Base-by-base conservation (phyloP, 441 rosid genomes). In the Aquilaria agallochum region DNA sequence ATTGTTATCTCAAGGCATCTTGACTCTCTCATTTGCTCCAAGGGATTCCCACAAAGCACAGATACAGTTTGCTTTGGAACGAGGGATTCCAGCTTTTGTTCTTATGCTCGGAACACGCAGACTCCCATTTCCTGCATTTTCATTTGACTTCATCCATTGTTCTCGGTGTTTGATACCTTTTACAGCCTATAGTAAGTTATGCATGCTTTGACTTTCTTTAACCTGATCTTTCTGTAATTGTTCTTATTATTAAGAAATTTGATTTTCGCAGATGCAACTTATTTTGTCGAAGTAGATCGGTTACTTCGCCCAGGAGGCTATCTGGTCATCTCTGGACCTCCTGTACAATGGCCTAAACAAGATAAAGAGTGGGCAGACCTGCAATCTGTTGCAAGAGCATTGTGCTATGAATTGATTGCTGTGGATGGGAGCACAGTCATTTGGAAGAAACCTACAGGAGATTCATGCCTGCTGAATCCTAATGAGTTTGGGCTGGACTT, bases 351-450 rank as follows among this genome's bases (percentile, higher is more conserved):
- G 97, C 83, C 97, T 70, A 95, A 95, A 74, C 97, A 89, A 71
- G 97, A 95, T 78, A 95, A 91, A 78, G 97, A 95, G 73, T 91
- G 99, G 99, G 92, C 99, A 65, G 96, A 91, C 73, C 97, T 91
- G 77, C 99, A 91, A 75, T 94, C 87, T 60, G 97, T 82, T 66
- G 97, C 96, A 63, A 84, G 96, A 72, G 85, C 90, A 59, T 78
- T 91, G 77, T 91, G 97, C 68, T 89, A 95, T 47, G 96, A 91
- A 71, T 78, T 89, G 67, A 95, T 89, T 78, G 96, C 85, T 11
- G 96, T 91, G 44, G 99, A 95, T 74, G 94, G 92, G 53, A 95
- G 89, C 89, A 91, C 99, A n/a, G 99, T 83, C 66, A 87, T 95
- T 68, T 95, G 97, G 99, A 91, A 94, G 74, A 94, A 94, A 70